Conservation (phyloP, 163 green algal genomes). For the Volvox carteri region DNA sequence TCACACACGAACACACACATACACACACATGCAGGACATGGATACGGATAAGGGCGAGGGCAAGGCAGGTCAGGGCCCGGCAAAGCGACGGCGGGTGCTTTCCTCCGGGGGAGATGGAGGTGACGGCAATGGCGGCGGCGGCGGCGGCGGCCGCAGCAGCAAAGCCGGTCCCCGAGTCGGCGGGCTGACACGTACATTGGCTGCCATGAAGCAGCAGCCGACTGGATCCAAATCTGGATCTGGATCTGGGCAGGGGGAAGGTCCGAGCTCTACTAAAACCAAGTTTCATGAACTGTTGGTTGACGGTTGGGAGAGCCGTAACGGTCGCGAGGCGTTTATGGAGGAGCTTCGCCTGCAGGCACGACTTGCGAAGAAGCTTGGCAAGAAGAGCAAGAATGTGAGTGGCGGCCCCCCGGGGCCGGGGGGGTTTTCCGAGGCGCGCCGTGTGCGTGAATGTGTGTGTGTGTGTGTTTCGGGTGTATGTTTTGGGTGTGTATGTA, state of each 20-base stretch:
- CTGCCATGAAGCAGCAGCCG: constrained; percentile 38
- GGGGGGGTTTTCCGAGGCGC: too few relatives aligned
- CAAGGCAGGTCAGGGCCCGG: too few relatives aligned
- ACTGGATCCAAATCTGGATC: constrained; percentile 12
- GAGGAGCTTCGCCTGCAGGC: constrained; percentile 54
- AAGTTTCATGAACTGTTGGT: constrained; percentile 50
- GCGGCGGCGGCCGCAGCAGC: background rate
- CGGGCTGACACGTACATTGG: constrained; percentile 16
- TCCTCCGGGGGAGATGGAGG: too few relatives aligned
- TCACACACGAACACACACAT: too few relatives aligned
- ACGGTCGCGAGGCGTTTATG: constrained; percentile 44
- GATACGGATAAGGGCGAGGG: too few relatives aligned
- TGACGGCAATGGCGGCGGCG: background rate
- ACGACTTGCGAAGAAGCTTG: constrained; percentile 35
- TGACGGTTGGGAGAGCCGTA: constrained; percentile 48
- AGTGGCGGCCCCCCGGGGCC: background rate
- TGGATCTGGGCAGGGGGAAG: background rate
- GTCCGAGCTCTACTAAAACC: constrained; percentile 12
- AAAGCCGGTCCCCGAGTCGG: background rate
- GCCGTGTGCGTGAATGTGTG: too few relatives aligned
- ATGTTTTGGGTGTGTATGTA: too few relatives aligned
- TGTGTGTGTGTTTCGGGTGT: too few relatives aligned
- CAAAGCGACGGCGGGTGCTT: background rate
- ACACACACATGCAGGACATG: too few relatives aligned
- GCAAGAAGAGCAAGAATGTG: constrained; percentile 41